Conservation (phyloP, 805 yeast genomes). For the Phaffomyces opuntiae region DNA sequence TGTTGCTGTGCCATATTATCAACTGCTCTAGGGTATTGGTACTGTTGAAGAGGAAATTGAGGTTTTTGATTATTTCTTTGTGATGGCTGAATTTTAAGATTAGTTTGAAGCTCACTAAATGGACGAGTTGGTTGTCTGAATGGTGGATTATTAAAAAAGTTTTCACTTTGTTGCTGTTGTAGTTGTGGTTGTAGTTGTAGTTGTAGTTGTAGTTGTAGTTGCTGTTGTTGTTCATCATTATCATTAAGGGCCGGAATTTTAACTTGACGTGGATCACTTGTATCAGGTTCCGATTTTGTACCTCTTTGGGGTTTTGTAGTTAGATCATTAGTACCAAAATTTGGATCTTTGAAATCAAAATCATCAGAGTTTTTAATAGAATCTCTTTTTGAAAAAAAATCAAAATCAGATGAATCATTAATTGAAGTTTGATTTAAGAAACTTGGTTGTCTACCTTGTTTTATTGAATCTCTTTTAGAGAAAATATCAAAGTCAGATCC, state of each 20-base stretch:
- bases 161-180: too few species aligned
- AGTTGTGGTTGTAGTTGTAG: neutral
- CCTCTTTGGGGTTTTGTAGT: constrained; percentile 7
- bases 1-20: neutral
- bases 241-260: too few species aligned
- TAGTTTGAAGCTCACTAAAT: constrained; percentile 4
- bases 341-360: constrained; percentile 9
- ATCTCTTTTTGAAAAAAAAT: constrained; percentile 23
- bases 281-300: constrained; percentile 19
- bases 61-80: neutral
- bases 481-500: constrained; percentile 21
- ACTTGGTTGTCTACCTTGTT: constrained; percentile 21
- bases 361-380: constrained; percentile 19
- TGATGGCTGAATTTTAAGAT: neutral
- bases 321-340: neutral
- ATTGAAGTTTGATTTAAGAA: constrained; percentile 14
- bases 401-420: constrained; percentile 22
- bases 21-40: constrained; percentile 10
- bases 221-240: too few species aligned
- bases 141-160: neutral
- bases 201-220: constrained; percentile 2
- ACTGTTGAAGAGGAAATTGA: neutral
- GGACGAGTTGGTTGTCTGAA: constrained; percentile 11
- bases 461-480: constrained; percentile 20
- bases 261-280: constrained; percentile 2